These are phyloP conservation scores for Silene latifolia DNA, from an alignment of 148 eudicot species.

Conservation along the genomic window DNA sequence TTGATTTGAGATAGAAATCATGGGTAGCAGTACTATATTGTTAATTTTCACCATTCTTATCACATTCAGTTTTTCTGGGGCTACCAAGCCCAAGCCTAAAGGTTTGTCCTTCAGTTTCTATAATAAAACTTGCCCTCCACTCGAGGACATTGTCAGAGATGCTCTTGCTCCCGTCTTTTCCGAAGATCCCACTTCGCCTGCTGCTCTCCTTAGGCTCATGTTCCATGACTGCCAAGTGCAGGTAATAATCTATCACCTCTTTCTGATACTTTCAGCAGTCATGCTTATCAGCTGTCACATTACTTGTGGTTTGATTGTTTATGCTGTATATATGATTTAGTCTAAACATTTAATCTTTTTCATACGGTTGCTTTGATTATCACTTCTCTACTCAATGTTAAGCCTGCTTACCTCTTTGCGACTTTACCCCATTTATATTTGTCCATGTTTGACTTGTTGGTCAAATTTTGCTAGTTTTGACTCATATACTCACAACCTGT, in stretches of 20 bases:
- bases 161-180: slow-evolving; percentile 24
- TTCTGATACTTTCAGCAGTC: neutral
- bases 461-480: neutral
- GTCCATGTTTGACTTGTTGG: neutral
- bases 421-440: neutral
- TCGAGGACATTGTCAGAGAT: slow-evolving; percentile 24
- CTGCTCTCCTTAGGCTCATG: slow-evolving; percentile 36
- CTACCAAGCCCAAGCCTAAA: slow-evolving; percentile 13
- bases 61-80: slow-evolving; percentile 5
- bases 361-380: neutral
- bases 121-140: slow-evolving; percentile 28
- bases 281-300: neutral
- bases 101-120: slow-evolving; percentile 30
- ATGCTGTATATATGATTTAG: slow-evolving; percentile 11
- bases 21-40: slow-evolving; percentile 16
- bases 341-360: neutral
- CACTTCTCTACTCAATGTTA: neutral
- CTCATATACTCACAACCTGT: neutral
- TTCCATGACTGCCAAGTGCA: slow-evolving; percentile 41
- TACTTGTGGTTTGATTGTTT: neutral
- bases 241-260: slow-evolving; percentile 1
- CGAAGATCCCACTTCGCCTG: slow-evolving; percentile 30
- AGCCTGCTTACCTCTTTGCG: neutral
- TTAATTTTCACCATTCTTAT: slow-evolving; percentile 18
- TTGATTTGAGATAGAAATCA: slow-evolving; percentile 20